A percentile compares a stretch with the other conserved stretches of the same genome.
Evolutionary conservation across 2,329 filamentous ascomycete genomes (phyloP).

Genomic region (Nemania diffusa): DNA sequence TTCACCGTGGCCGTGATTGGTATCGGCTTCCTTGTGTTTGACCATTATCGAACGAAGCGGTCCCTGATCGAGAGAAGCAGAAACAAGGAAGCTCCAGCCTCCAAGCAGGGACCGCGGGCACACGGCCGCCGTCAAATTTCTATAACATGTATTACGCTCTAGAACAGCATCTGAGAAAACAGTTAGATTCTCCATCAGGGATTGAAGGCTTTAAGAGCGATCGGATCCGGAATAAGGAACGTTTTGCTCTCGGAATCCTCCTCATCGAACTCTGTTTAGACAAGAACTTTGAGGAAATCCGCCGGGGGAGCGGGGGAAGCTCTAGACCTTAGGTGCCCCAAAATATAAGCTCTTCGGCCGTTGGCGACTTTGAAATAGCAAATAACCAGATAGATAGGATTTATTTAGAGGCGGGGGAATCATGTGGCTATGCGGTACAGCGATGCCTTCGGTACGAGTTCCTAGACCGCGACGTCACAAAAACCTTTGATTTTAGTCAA

Average conservation of each 20-base stretch:
- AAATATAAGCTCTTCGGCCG: not conserved
- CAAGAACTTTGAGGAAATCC: not conserved
- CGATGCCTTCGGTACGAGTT: conserved; percentile 4
- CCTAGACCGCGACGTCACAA: not conserved
- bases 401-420: not conserved
- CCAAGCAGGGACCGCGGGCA: too few species aligned
- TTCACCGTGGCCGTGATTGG: too few species aligned
- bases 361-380: conserved; percentile 2
- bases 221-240: conserved; percentile 5
- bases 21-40: too few species aligned
- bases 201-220: not conserved
- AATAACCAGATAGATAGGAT: not conserved
- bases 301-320: not conserved
- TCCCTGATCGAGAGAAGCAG: too few species aligned
- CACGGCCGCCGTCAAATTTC: too few species aligned
- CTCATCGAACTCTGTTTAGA: not conserved
- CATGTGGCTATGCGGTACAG: conserved; percentile 1
- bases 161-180: not conserved
- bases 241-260: not conserved
- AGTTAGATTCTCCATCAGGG: not conserved
- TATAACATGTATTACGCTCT: too few species aligned
- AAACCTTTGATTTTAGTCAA: not conserved
- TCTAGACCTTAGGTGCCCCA: not conserved
- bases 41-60: too few species aligned
- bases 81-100: too few species aligned